Conservation (phyloP, 2,329 filamentous ascomycete genomes). For the Alternaria sp. region DNA sequence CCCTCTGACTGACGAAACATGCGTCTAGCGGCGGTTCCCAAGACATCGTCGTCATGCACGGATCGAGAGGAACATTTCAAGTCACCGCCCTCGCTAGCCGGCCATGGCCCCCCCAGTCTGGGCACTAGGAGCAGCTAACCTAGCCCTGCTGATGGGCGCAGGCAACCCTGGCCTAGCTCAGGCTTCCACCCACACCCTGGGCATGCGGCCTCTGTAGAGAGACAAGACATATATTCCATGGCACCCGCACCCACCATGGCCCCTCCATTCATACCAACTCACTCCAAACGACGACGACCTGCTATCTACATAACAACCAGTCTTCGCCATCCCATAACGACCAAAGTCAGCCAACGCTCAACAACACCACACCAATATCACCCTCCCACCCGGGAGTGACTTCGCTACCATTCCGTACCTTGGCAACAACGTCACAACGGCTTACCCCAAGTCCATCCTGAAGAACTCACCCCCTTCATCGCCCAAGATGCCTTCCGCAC, state of each 20-base stretch:
- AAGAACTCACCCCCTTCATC: constrained; percentile 35
- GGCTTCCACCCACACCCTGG: constrained; percentile 32
- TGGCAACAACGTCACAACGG: constrained; percentile 39
- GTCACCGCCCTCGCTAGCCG: constrained; percentile 42
- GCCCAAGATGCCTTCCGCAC: constrained; percentile 42
- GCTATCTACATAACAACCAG: constrained; percentile 8
- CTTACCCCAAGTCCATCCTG: constrained; percentile 40
- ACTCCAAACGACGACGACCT: constrained; percentile 12
- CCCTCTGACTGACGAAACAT: constrained; percentile 34
- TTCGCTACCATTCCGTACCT: constrained; percentile 32
- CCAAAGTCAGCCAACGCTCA: constrained; percentile 19
- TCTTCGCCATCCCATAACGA: constrained; percentile 6
- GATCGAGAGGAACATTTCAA: constrained; percentile 5
- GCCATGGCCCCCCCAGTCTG: constrained; percentile 15
- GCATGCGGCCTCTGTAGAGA: constrained; percentile 28
- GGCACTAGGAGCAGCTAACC: constrained; percentile 6
- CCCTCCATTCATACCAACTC: constrained; percentile 18
- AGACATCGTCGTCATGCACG: constrained; percentile 39
- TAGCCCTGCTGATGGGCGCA: constrained; percentile 25
- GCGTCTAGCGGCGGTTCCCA: constrained; percentile 22
- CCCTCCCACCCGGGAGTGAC: constrained; percentile 32
- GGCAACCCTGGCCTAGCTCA: constrained; percentile 27
- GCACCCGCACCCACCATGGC: constrained; percentile 32
- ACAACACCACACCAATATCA: constrained; percentile 21
- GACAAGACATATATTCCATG: constrained; percentile 42